These are phyloP conservation scores for Sodiomyces alkalinus DNA, from an alignment of 2,329 filamentous ascomycete species.

Conservation along the genomic window DNA sequence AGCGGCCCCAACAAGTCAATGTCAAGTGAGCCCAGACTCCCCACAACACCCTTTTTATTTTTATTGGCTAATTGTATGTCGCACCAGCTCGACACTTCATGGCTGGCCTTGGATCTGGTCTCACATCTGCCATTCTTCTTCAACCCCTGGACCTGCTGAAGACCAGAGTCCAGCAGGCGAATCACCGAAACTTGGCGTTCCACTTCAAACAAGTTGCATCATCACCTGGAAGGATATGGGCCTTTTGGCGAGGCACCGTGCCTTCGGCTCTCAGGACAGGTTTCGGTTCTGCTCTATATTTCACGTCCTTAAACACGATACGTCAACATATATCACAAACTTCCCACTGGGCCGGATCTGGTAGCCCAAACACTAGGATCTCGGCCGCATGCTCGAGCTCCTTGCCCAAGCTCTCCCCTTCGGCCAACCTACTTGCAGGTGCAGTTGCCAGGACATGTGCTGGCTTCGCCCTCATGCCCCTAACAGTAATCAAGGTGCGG, in stretches of 20 bases:
- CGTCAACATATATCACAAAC: slow-evolving; percentile 52
- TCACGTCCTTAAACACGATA: slow-evolving; percentile 71
- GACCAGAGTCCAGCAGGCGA: slow-evolving; percentile 84
- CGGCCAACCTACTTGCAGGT: slow-evolving; percentile 73
- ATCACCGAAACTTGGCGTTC: slow-evolving; percentile 49
- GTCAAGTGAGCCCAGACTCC: too few relatives aligned
- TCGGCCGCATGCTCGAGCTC: slow-evolving; percentile 48
- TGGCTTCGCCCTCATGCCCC: slow-evolving; percentile 84
- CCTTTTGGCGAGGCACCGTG: slow-evolving; percentile 83
- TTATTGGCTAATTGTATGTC: too few relatives aligned
- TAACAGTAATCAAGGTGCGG: slow-evolving; percentile 92
- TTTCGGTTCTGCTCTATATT: slow-evolving; percentile 86
- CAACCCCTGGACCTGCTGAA: slow-evolving; percentile 95
- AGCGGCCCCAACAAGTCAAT: too few relatives aligned
- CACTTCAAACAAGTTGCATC: slow-evolving; percentile 56
- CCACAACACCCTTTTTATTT: too few relatives aligned
- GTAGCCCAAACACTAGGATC: slow-evolving; percentile 12
- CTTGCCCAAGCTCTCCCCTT: slow-evolving; percentile 68
- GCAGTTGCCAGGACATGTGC: slow-evolving; percentile 73
- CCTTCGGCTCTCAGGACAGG: slow-evolving; percentile 90
- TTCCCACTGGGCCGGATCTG: slow-evolving; percentile 10
- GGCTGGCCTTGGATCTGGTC: slow-evolving; percentile 75
- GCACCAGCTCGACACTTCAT: slow-evolving; percentile 77
- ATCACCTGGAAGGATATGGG: slow-evolving; percentile 45
- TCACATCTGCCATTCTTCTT: slow-evolving; percentile 76